Evolutionary conservation across 345 rosid species (phyloP), one percentile per base, ranked within the genome.

Genomic region (Lepidium didymum): DNA sequence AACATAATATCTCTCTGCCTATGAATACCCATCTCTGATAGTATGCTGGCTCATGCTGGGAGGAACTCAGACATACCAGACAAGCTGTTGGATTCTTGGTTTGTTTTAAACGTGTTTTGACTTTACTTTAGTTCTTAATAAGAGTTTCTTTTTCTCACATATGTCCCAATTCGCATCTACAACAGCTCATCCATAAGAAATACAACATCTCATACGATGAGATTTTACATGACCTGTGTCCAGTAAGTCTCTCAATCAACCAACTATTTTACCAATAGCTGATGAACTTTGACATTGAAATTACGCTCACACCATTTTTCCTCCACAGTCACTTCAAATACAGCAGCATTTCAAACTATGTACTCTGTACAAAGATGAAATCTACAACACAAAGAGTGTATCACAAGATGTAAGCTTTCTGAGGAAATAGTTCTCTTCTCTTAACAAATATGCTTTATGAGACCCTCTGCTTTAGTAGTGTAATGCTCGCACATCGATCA

Each of bases 71-170:
- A 81, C 98, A 90, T 86, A 92, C 87, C 51, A 84, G 97, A 77
- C 98, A 92, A 74, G 93, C 92, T 68, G 90, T 92, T 75, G 98
- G 96, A 49, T 92, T 92, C 83, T 80, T 92, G 98, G 98, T 92
- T 86, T 60, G 83, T 72, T 43, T 16, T 23, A 47, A 58, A 50
- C 36, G 25, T 56, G 46, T 68, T 43, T 34, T 47, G 7, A 16
- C 25, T 38, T 40, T 16, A 27, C 44, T 47, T 58, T 33, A 25
- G 5, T 14, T 21, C 31, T 44, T 16, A 45, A 25, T 44, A 54
- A 44, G 56, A 61, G 21, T 25, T 62, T 45, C 41, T 15, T 23
- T 51, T 51, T 61, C 68, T 70, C 54, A 53, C 61, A 40, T 64
- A 25, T 5, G 14, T 8, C 7, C 21, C 29, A 21, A 41, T 61